phyloP scores from a whole-genome alignment of 768 basidiomycete species.

The Collybia sp. region DNA sequence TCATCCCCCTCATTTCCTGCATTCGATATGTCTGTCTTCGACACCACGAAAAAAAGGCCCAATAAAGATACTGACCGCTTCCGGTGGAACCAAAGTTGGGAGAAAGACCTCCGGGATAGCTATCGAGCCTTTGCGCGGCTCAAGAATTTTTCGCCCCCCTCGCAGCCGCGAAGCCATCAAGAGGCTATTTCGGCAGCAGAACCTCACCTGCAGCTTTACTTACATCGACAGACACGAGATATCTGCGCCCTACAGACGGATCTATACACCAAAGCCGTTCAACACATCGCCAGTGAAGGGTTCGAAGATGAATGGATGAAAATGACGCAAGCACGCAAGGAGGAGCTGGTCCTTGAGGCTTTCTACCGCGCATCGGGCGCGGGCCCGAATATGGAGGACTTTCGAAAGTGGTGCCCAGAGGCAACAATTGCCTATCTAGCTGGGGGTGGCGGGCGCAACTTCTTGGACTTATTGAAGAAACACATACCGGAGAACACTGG shows the following conservation, averaged over 20 bases:
- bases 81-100: constrained; percentile 12
- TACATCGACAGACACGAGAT: neutral
- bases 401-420: constrained; percentile 15
- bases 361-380: constrained; percentile 9
- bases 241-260: constrained; percentile 7
- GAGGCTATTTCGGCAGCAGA: neutral
- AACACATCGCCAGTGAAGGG: constrained; percentile 3
- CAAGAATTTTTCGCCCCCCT: neutral
- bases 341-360: constrained; percentile 11
- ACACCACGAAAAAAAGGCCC: constrained; percentile 1
- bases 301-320: constrained; percentile 7
- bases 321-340: neutral
- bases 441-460: constrained; percentile 3
- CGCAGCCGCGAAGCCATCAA: neutral
- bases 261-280: neutral
- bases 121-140: constrained; percentile 1
- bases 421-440: constrained; percentile 9
- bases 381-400: constrained; percentile 9
- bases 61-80: constrained; percentile 6
- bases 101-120: constrained; percentile 5
- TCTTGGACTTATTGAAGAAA: constrained; percentile 4
- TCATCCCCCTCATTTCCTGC: neutral
- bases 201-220: no score
- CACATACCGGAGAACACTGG: constrained; percentile 1
- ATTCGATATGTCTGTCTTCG: neutral